phyloP scores from a whole-genome alignment of 2,329 filamentous ascomycete genomes.

The Corynespora cassiicola region DNA sequence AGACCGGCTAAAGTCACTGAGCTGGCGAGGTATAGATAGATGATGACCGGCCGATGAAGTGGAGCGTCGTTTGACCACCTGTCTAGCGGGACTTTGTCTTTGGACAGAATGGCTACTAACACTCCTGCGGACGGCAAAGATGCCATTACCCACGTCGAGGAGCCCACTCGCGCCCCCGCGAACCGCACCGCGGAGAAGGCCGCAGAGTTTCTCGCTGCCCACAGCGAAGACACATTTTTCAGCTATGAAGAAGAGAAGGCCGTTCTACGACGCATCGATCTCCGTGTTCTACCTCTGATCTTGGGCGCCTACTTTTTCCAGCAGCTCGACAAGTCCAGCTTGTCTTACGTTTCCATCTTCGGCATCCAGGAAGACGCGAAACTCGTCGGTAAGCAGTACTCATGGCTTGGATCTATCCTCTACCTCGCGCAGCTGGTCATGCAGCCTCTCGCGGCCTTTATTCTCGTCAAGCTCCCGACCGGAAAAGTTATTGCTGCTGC shows the following conservation, averaged over 20 bases:
- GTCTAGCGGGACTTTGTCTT: no score
- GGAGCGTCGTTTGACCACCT: no score
- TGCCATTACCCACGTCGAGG: constrained; percentile 21
- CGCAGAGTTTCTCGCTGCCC: constrained; percentile 53
- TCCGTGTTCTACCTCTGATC: constrained; percentile 59
- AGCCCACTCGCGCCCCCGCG: constrained; percentile 4
- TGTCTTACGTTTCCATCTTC: constrained; percentile 57
- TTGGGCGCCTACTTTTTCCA: constrained; percentile 67
- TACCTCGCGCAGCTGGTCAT: constrained; percentile 63
- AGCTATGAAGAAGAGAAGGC: constrained; percentile 59
- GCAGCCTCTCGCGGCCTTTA: constrained; percentile 58
- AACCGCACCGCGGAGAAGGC: constrained; percentile 48
- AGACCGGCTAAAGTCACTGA: no score
- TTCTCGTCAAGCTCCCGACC: constrained; percentile 65
- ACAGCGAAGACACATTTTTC: constrained; percentile 48
- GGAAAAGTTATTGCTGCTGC: constrained; percentile 63
- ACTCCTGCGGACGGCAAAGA: constrained; percentile 24
- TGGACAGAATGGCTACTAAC: no score
- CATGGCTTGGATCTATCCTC: constrained; percentile 67
- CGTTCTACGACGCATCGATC: constrained; percentile 57
- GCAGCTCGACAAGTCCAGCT: constrained; percentile 57
- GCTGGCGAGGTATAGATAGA: no score
- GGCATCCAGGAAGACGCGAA: constrained; percentile 56
- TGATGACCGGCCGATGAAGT: no score
- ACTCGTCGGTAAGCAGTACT: constrained; percentile 57